Evolutionary conservation across 306 rosid species (phyloP), one percentile per base, ranked within the genome.

Genomic region (Vicia villosa): DNA sequence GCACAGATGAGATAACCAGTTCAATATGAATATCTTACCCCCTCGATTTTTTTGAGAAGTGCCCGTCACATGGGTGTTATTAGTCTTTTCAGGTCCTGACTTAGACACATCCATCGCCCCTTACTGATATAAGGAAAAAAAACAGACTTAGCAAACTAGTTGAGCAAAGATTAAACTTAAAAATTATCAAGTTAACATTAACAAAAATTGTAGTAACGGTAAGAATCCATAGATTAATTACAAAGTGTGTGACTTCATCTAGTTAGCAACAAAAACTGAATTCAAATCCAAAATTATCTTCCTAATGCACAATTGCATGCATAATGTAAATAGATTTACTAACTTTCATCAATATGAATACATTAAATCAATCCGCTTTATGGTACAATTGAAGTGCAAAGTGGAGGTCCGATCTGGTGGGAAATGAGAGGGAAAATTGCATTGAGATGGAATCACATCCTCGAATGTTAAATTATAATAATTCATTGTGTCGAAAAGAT

Each of bases 91-190:
- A n/a, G 1, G 12, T 42, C 37, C 72, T 8, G 34, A n/a, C 42
- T 46, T 57, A 1, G 15, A 19, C 43, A 8, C 49, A 76, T 13
- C 63, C 75, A 59, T 52, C 22, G 38, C 79, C 84, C 52, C 71
- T 8, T 52, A 60, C 10, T 34, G 10, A 34, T 12, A 79, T 10
- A 62, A 68, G 45, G n/a, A n/a, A 62, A 43, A 14, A 46, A 68
- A 50, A 11, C 51, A 38, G 3, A 22, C 34, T 68, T 38, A 68
- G 56, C 49, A 63, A 54, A 42, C 49, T 60, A 34, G 17, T 34
- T 6, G 17, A 3, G 26, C 37, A 66, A 65, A 54, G 13, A 36
- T 15, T 20, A 36, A 26, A 51, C 11, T 8, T 54, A 10, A 10
- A 41, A 41, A 41, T 2, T 43, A 43, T 14, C 19, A 5, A 13